Conservation (phyloP, 352 stramenopile species). For the Pelagophyceae sp. region DNA sequence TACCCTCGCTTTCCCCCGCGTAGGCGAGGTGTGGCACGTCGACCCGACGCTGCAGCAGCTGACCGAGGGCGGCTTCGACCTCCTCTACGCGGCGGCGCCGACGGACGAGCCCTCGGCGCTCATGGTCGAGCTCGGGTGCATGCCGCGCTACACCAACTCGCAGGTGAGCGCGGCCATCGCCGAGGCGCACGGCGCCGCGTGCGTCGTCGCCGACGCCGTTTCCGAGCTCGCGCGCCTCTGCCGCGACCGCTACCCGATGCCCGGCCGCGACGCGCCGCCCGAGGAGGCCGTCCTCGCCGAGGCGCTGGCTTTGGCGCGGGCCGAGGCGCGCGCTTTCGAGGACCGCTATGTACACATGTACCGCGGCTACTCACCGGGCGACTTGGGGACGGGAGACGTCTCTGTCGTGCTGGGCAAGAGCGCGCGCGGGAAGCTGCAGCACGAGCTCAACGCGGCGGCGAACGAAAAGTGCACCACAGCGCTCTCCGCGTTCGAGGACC, state of each 20-base stretch:
- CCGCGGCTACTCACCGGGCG: no score
- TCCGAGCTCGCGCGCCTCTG: not conserved
- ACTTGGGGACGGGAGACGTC: no score
- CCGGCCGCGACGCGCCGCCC: not conserved
- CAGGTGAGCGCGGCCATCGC: not conserved
- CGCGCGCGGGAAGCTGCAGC: not conserved
- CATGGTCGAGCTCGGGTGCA: conserved; percentile 13
- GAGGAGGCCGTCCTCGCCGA: not conserved
- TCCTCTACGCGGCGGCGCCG: conserved; percentile 48
- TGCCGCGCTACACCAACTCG: not conserved
- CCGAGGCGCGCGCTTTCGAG: not conserved
- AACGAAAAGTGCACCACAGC: not conserved
- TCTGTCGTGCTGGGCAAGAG: not conserved
- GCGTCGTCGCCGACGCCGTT: not conserved
- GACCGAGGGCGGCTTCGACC: conserved; percentile 33
- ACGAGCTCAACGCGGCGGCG: not conserved
- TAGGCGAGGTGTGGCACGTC: conserved; percentile 61
- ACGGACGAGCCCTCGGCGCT: conserved; percentile 12
- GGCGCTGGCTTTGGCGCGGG: not conserved
- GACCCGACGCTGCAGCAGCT: conserved; percentile 44
- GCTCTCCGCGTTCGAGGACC: not conserved
- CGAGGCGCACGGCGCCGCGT: not conserved
- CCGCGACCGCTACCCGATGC: no score
- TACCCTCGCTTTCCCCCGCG: no score
- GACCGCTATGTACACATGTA: no score